Evolutionary conservation across 1,284 basidiomycete species (phyloP).

Genomic region (Tilletiaria anomala): DNA sequence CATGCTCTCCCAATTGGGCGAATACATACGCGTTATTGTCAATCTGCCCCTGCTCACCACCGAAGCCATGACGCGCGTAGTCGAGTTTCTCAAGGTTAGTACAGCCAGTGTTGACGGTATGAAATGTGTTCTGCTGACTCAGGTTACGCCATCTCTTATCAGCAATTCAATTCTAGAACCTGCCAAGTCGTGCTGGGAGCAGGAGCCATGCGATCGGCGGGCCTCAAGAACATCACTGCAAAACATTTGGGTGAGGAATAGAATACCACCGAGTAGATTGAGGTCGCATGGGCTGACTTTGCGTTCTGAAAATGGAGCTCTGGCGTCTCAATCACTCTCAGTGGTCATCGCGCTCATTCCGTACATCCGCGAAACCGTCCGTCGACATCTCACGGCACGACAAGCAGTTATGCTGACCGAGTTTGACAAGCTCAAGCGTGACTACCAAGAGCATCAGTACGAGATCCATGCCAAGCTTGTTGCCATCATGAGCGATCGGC

Average conservation of each 20-base stretch:
- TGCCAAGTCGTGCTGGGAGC: constrained; percentile 97
- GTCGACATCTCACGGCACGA: constrained; percentile 72
- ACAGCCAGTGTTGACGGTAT: too few species aligned
- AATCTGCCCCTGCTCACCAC: constrained; percentile 78
- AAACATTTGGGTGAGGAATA: constrained; percentile 58
- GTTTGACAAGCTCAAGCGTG: constrained; percentile 89
- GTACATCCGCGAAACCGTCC: constrained; percentile 82
- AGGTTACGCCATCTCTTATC: too few species aligned
- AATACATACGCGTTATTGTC: constrained; percentile 76
- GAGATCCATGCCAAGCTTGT: constrained; percentile 96
- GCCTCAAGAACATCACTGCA: constrained; percentile 93
- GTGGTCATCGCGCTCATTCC: constrained; percentile 90
- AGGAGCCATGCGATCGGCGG: constrained; percentile 92
- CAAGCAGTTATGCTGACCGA: constrained; percentile 93
- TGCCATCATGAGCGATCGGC: constrained; percentile 92
- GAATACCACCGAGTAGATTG: too few species aligned
- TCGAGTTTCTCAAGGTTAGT: constrained; percentile 79
- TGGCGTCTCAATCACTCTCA: constrained; percentile 87
- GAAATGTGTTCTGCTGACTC: too few species aligned
- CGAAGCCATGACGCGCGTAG: constrained; percentile 79
- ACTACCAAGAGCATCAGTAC: constrained; percentile 97
- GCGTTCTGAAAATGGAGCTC: constrained; percentile 51
- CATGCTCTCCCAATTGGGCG: constrained; percentile 59
- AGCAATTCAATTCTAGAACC: constrained; percentile 86
- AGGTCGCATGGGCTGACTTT: constrained; percentile 6